Conservation (phyloP, 345 rosid species). For the Eucalyptus camaldulensis region DNA sequence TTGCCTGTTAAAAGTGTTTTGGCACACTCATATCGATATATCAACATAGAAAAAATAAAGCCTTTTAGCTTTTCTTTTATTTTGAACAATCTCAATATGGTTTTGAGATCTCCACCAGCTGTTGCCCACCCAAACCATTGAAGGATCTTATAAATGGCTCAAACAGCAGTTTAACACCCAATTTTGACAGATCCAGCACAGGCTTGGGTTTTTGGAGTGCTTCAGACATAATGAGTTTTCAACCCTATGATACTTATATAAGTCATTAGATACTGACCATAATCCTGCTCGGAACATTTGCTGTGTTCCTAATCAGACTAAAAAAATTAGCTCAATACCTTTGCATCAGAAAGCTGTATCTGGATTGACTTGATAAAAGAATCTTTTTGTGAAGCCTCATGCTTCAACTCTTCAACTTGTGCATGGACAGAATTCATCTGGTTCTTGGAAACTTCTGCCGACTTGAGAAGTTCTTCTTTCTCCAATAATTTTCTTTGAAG, state of each 20-base stretch:
- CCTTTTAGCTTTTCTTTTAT: background rate
- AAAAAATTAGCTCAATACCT: conserved; percentile 28
- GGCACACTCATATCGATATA: background rate
- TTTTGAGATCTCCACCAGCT: background rate
- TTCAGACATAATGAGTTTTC: background rate
- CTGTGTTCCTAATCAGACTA: background rate
- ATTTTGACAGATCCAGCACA: background rate
- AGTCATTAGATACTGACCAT: background rate
- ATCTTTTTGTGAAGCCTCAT: conserved; percentile 53
- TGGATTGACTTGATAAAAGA: conserved; percentile 55
- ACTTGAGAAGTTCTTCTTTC: conserved; percentile 81
- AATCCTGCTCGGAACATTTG: background rate
- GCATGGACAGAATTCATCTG: conserved; percentile 31
- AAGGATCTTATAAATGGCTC: background rate
- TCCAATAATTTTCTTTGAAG: conserved; percentile 55
- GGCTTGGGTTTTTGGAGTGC: background rate
- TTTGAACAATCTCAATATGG: background rate
- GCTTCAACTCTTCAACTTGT: conserved; percentile 50
- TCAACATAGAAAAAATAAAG: background rate
- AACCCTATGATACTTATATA: background rate
- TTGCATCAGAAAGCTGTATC: conserved; percentile 72
- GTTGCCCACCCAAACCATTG: background rate
- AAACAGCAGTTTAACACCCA: background rate
- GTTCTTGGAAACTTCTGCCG: conserved; percentile 40
- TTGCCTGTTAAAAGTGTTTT: background rate